Evolutionary conservation across 208 protist species (phyloP), one percentile per base, ranked within the genome.

Genomic region (Wallacemonas sp.): DNA sequence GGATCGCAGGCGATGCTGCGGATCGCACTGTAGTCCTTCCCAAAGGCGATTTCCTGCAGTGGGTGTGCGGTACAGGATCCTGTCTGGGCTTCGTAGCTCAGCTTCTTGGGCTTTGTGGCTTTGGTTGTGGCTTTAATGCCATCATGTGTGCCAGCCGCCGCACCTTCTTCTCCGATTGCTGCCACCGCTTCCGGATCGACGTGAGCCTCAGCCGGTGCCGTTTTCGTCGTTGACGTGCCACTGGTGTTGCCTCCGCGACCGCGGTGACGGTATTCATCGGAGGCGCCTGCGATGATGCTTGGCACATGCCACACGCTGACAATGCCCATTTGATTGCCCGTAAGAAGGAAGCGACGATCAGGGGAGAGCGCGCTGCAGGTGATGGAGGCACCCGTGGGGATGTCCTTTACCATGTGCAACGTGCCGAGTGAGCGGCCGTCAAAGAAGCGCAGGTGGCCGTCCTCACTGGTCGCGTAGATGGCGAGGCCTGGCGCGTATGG

Each of bases 381-480:
- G 66, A 95, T 92, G 27, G 89, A 78, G 32, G 78, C 85, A 1
- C 84, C 81, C 12, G 85, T 92, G 1, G 74, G 30, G 58, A 92
- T 90, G 50, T 92, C 85, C 48, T 84, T 84, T 1, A 95, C 24
- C 22, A 92, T 41, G 17, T 71, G 66, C 68, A 95, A 64, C 38
- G 81, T 74, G 17, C 58, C 77, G 3, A 71, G 37, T 22, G 73
- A 78, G 30, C 71, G 59, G 0, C 73, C 66, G 61, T 91, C 84
- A 65, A 95, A 91, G 61, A 95, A 91, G 27, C 85, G 86, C 19
- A 95, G 78, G 66, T 91, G 83, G 2, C 89, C 89, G 55, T 95
- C 89, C 33, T 95, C 89, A 33, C 83, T 91, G 4, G 85, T 92
- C 1, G 89, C 83, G 63, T 79, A 91, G 19, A 91, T 45, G 8